phyloP scores from a whole-genome alignment of 1,284 basidiomycete species.

The Dichomitus squalens region DNA sequence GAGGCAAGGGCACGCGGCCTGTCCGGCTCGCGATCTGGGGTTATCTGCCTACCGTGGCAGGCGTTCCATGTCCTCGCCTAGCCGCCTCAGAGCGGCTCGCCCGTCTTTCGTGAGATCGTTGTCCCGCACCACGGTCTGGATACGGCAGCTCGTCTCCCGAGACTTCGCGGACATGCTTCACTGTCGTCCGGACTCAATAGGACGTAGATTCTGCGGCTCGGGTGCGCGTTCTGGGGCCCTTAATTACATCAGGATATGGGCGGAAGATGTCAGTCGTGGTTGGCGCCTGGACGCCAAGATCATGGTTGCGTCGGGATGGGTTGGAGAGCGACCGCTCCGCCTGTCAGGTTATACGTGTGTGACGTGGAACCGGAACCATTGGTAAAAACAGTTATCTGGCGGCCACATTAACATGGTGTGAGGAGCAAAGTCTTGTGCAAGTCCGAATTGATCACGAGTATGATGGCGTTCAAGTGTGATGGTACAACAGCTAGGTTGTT shows the following conservation, averaged over 20 bases:
- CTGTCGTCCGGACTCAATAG: background rate
- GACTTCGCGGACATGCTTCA: background rate
- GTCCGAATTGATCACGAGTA: no score
- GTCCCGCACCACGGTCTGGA: background rate
- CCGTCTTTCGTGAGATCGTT: background rate
- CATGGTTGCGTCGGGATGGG: background rate
- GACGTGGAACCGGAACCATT: background rate
- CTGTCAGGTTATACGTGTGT: slow-evolving; percentile 6
- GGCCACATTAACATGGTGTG: background rate
- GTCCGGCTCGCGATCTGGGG: background rate
- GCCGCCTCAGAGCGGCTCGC: background rate
- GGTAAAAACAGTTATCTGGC: background rate
- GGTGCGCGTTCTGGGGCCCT: background rate
- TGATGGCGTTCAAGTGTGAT: background rate
- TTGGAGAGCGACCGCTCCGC: background rate
- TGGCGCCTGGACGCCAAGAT: background rate
- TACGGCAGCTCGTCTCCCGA: background rate
- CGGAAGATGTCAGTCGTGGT: background rate
- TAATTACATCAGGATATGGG: slow-evolving; percentile 3
- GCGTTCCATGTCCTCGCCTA: background rate
- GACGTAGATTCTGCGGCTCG: background rate
- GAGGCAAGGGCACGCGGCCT: background rate
- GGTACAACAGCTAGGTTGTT: background rate
- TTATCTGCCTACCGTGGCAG: background rate
- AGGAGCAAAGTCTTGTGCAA: background rate